Base-by-base conservation (phyloP, 2,329 filamentous ascomycete species). In the Paramyrothecium roridum region DNA sequence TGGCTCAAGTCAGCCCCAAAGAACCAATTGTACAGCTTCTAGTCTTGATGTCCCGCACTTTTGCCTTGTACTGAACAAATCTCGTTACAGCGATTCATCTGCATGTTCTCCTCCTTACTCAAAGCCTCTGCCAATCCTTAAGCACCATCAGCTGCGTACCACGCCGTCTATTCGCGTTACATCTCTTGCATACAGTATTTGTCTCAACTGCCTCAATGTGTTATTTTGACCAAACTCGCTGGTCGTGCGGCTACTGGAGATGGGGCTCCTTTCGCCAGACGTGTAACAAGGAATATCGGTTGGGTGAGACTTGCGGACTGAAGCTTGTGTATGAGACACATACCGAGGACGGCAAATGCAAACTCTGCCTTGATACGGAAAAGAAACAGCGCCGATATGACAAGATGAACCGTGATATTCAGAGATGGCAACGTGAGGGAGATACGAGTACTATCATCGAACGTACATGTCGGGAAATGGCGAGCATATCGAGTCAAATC, bases 231-330 rank as follows among this genome's bases (percentile, higher is more conserved):
- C 89, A 93, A 75, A 91, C 88, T 72, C 83, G 85, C 65, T 96
- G 90, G 83, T 74, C 74, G 56, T 98, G 93, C 77, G 89, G 90
- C 68, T 93, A 91, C 81, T 96, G 89, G 88, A 91, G 92, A 74
- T 98, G 93, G 93, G 90, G 91, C 62, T 89, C 88, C 76, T 97
- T 97, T 79, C 87, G 90, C 62, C 85, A 93, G 73, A 93, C 96
- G 71, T 98, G 93, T 82, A 88, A 89, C 73, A 92, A 91, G 75
- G 93, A 97, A 73, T 96, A 96, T 77, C 90, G 93, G 62, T 96
- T 90, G 63, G 93, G 93, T 67, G 93, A 98, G 80, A 97, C 93
- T 40, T 98, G 93, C 76, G 93, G 93, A 59, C 88, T 96, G 77
- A 96, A 91, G 76, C 84, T 96, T 61, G 87, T 96, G 68, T 92